phyloP scores from a whole-genome alignment of 2,329 filamentous ascomycete species.

The Penicillium sp. region DNA sequence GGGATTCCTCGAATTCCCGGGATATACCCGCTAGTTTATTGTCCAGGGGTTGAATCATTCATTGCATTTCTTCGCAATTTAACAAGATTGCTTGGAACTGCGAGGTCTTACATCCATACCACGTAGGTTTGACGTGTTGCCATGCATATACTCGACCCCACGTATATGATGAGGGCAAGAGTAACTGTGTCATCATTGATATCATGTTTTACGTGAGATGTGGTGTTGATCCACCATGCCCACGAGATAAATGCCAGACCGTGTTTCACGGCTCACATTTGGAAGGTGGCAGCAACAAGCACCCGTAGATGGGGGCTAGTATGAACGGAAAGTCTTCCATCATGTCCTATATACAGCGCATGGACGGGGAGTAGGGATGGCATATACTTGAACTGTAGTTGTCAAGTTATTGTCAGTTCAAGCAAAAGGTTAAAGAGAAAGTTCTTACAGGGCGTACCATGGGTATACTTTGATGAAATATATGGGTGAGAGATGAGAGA shows the following conservation, averaged over 20 bases:
- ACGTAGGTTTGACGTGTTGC: not conserved
- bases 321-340: not conserved
- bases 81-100: not conserved
- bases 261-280: not conserved
- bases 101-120: not conserved
- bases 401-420: not conserved
- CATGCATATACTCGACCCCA: not conserved
- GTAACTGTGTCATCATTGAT: too few species aligned
- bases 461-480: not conserved
- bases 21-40: too few species aligned
- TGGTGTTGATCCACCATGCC: too few species aligned
- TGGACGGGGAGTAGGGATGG: not conserved
- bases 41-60: too few species aligned
- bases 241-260: too few species aligned
- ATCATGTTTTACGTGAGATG: too few species aligned
- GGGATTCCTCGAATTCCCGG: too few species aligned
- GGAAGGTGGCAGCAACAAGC: not conserved
- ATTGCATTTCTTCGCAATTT: too few species aligned
- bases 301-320: not conserved
- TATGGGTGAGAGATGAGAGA: not conserved
- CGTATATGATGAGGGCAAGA: not conserved
- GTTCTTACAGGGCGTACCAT: not conserved
- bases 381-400: not conserved
- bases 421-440: not conserved
- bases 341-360: not conserved